phyloP scores from a whole-genome alignment of 2,329 filamentous ascomycete species.

The Fusarium mexicanum region DNA sequence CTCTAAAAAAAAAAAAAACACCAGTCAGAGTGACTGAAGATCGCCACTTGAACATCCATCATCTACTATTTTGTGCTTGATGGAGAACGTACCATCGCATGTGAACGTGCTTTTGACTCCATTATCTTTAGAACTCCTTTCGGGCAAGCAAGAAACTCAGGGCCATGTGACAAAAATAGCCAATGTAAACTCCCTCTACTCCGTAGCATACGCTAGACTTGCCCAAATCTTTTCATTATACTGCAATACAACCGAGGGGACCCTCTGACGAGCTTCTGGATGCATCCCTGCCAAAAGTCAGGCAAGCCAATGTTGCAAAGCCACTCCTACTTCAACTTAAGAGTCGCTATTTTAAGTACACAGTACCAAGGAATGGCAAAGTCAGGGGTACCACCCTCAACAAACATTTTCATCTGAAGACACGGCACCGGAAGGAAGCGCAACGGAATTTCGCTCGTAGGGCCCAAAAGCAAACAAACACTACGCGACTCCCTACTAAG shows the following conservation, averaged over 20 bases:
- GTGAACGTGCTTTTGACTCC: constrained; percentile 12
- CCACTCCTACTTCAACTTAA: constrained; percentile 10
- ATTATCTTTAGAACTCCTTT: constrained; percentile 6
- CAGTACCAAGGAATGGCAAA: constrained; percentile 37
- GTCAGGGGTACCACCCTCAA: constrained; percentile 43
- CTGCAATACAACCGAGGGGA: not conserved
- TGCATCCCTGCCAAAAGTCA: constrained; percentile 25
- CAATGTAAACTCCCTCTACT: not conserved
- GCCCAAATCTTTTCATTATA: not conserved
- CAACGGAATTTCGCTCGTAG: constrained; percentile 2
- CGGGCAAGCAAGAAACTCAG: not conserved
- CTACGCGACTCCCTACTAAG: not conserved
- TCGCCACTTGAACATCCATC: constrained; percentile 29
- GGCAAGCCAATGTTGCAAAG: constrained; percentile 17
- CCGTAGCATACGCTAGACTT: not conserved
- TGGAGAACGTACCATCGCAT: constrained; percentile 9
- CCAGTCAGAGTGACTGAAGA: constrained; percentile 11
- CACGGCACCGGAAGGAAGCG: not conserved
- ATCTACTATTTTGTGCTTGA: constrained; percentile 13
- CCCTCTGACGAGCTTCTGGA: constrained; percentile 5
- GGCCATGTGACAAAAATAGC: not conserved
- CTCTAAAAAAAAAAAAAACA: not conserved
- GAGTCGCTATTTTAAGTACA: constrained; percentile 40
- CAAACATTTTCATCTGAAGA: constrained; percentile 13
- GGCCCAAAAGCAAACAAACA: constrained; percentile 4